phyloP scores from a whole-genome alignment of 2,329 filamentous ascomycete species.

The Cytospora schulzeri region DNA sequence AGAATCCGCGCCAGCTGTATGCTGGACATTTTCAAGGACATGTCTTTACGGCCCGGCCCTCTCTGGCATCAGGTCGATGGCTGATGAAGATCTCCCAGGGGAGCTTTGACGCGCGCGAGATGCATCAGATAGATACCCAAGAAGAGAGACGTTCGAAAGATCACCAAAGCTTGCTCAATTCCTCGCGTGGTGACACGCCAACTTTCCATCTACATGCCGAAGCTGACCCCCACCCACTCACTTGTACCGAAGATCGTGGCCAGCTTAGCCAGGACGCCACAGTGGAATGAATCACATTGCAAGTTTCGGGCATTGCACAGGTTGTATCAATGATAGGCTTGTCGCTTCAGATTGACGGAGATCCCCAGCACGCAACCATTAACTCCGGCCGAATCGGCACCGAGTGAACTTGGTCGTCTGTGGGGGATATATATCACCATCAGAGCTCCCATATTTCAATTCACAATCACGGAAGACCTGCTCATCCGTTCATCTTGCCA shows the following conservation, averaged over 20 bases:
- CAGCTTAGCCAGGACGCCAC: neutral
- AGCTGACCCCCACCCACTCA: too few species aligned
- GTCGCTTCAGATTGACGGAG: neutral
- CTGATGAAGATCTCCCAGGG: conserved; percentile 15
- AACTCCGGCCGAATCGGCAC: neutral
- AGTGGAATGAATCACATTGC: neutral
- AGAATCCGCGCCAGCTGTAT: neutral
- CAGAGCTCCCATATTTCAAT: neutral
- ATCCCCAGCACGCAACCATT: neutral
- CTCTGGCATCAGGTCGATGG: conserved; percentile 10
- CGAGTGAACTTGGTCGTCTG: neutral
- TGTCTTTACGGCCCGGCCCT: neutral
- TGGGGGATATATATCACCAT: neutral
- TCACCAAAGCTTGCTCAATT: neutral
- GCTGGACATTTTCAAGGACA: neutral
- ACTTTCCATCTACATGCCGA: neutral
- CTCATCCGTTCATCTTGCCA: neutral
- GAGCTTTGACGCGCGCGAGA: conserved; percentile 6
- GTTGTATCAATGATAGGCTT: neutral
- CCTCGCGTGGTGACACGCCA: neutral
- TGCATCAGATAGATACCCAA: conserved; percentile 23
- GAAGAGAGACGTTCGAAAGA: conserved; percentile 3
- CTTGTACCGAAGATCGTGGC: too few species aligned
- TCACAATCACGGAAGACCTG: neutral
- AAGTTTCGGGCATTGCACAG: neutral